Percentiles rank a stretch among this genome's conserved stretches.
Evolutionary conservation across 208 protist species (phyloP).

Genomic region (Trypanosoma scelopori): DNA sequence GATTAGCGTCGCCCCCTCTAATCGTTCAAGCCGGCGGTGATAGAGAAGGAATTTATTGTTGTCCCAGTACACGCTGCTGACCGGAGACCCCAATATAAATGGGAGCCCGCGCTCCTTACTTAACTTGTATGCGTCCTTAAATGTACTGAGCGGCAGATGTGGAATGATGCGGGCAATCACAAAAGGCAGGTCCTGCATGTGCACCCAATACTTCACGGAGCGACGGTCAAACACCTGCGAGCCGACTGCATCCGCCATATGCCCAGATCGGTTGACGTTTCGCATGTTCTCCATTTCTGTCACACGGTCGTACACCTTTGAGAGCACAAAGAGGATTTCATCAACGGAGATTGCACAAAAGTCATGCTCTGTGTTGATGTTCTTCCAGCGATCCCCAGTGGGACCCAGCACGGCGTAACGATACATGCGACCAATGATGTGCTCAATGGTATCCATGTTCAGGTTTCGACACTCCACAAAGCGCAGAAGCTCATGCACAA

Average conservation of each 20-base stretch:
- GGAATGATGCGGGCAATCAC: constrained; percentile 89
- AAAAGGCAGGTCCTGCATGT: constrained; percentile 84
- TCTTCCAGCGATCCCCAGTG: constrained; percentile 80
- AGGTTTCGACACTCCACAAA: constrained; percentile 85
- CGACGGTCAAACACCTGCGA: constrained; percentile 87
- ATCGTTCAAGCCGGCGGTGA: constrained; percentile 77
- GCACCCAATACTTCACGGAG: constrained; percentile 90
- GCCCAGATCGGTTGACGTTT: constrained; percentile 49
- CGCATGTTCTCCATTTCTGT: constrained; percentile 66
- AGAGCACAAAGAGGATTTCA: constrained; percentile 72
- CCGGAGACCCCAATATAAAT: constrained; percentile 71
- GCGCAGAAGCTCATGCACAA: constrained; percentile 78
- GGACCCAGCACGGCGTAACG: constrained; percentile 82
- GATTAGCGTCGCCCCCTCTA: constrained; percentile 85
- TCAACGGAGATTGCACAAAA: constrained; percentile 62
- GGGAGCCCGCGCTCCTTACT: constrained; percentile 49
- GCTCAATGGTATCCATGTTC: constrained; percentile 86
- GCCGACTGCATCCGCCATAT: constrained; percentile 61
- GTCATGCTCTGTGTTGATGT: constrained; percentile 60
- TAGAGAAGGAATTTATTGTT: constrained; percentile 87
- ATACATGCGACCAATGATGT: constrained; percentile 86
- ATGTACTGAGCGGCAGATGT: constrained; percentile 83
- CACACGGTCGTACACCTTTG: constrained; percentile 77
- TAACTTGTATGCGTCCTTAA: constrained; percentile 81
- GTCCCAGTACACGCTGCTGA: constrained; percentile 90